Evolutionary conservation across 192 early-diverging fungal genomes (phyloP), one percentile per base, ranked within the genome.

Genomic region (Podila horticola): DNA sequence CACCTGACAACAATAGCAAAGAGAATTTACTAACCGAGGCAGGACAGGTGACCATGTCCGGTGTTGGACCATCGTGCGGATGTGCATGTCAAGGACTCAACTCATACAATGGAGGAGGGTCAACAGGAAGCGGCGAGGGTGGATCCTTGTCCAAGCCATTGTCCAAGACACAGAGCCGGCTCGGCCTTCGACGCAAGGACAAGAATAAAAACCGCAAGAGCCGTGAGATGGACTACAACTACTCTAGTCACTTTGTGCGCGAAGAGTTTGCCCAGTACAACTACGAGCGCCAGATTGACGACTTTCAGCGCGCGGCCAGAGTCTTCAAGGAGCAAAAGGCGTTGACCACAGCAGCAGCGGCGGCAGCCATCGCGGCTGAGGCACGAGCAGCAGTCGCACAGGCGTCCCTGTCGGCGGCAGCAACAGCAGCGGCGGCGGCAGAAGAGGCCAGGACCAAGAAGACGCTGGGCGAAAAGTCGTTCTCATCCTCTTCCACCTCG

Each of bases 211-310:
- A 11, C 11, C 15, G 24, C 50, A 64, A 28, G 60, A 45, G 24
- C n/a, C 34, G 28, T 17, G 49, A 36, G 33, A 71, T 71, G 69
- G 75, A 71, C 4, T 66, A 79, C 58, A 71, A 67, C 64, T 26
- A 60, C 28, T 66, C 67, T 5, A 76, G 74, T 22, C 74, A 59
- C 12, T 70, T 66, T 55, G 67, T 70, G 2, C 61, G 63, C 0
- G 51, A 76, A 57, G 74, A 76, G 26, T 76, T 76, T 66, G 74
- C 75, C 4, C 69, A 71, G 29, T 79, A 79, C 64, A 79, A 79
- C 17, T 71, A 79, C 62, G 75, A 79, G 51, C 75, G 75, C 8
- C 75, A 79, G 30, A 79, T 79, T n/a, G 68, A 79, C 59, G 75
- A 79, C 29, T 79, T 79, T 41, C 75, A 79, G 49, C 38, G 75